Base-by-base conservation (phyloP, 2,329 filamentous ascomycete genomes). In the Epichloe sylvatica region DNA sequence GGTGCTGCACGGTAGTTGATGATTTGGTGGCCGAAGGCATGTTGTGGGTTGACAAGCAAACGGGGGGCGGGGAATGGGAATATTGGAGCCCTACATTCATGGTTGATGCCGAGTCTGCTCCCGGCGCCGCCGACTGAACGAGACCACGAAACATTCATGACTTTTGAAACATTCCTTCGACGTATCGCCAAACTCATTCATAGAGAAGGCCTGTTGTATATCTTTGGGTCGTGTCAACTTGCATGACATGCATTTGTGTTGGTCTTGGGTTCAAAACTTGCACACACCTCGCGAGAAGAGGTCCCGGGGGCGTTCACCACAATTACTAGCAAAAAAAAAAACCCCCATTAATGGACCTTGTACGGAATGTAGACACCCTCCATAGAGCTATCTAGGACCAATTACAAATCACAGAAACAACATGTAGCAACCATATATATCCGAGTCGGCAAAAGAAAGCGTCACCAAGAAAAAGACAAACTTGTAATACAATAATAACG, bases 31-130 rank as follows among this genome's bases (percentile, higher is more conserved):
- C 83, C 0, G 88, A 94, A 60, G 88, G 89, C 47, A 78, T 98
- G 71, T 79, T 98, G 13, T 98, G 92, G 92, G 81, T 97, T 5
- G 92, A 98, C 66, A 80, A 79, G 56, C 89, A 96, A 68, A 81
- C 70, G 9, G 74, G 78, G 78, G 8, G 64, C 0, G 63, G 63
- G 17, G 91, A 97, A 69, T 89, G 83, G 66, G 90, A 97, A 67
- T 98, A 96, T 60, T 98, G 92, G 92, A 86, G 81, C 52, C 86
- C 86, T 0, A 81, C 83, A 0, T 86, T 85, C 53, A 86, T 90
- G 72, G 64, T 73, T 2, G 71, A 72, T 39, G 58, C 62, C 15
- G 65, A 63, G 12, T 44, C 15, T 41, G 40, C 39, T 35, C 30
- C n/a, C 11, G 15, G 7, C 21, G 15, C 21, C 37, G 19, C 30